Evolutionary conservation across 169 alveolate genomes (phyloP), one percentile per base, ranked within the genome.

Genomic region (Plasmodium coatneyi): DNA sequence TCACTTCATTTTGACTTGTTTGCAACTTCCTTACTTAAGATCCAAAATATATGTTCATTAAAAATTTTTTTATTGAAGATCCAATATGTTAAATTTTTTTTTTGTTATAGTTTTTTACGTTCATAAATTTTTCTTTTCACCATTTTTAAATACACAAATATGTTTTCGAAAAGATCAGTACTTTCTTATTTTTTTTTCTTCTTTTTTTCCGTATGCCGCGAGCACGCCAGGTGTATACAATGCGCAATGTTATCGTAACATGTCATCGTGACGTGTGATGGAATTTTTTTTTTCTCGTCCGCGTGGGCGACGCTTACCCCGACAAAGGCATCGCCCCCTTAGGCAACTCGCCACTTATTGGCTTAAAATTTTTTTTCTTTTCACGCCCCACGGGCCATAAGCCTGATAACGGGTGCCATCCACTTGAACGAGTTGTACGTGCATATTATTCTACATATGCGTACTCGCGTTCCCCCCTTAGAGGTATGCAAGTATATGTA

Each of bases 401-500:
- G 30, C 22, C 7, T 56, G 7, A 22, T 56, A 56, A 14, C 72
- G n/a, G 1, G 72, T 56, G 30, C 16, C 22, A 56, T 22, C 32
- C 32, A 10, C 72, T 16, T 56, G 22, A 16, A 56, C 12, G 72
- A 19, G 72, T 56, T 10, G 10, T 6, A 22, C 72, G 30, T 56
- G 30, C 10, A 56, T 56, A 56, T 19, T 56, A 56, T n/a, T 12
- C 52, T 41, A 41, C 52, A 41, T 41, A 9, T 41, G 52, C 52
- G 52, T 16, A 9, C 16, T 41, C 2, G 16, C 52, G 43, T 36
- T 36, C 4, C 43, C 43, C 43, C 43, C 43, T 36, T 36, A 36
- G 7, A 36, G 7, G 71, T 54, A 54, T 54, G 25, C 71, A 54
- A 28, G 39, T 82, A 82, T 82, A 52, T 82, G 66, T 82, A 82